Evolutionary conservation across 1,284 basidiomycete species (phyloP).

Genomic region (Cryptococcus depauperatus): DNA sequence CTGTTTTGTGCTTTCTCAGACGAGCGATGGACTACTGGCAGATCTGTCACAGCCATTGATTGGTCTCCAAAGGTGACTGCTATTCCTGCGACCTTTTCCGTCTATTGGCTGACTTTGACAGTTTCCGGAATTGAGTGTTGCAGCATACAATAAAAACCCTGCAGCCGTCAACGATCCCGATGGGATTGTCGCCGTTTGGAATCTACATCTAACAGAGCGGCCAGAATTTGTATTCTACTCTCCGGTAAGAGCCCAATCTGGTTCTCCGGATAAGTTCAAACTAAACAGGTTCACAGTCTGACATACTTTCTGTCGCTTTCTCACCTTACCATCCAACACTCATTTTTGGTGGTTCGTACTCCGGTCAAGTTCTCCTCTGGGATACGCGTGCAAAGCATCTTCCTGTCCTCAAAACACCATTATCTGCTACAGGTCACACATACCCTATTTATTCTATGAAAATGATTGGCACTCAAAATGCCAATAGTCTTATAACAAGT

Average conservation of each 20-base stretch:
- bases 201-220: slow-evolving; percentile 83
- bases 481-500: slow-evolving; percentile 90
- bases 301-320: slow-evolving; percentile 91
- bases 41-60: slow-evolving; percentile 91
- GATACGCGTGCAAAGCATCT: slow-evolving; percentile 95
- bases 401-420: slow-evolving; percentile 90
- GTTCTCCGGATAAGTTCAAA: not conserved
- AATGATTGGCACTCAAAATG: slow-evolving; percentile 96
- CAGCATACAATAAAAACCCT: slow-evolving; percentile 93
- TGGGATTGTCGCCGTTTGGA: slow-evolving; percentile 96
- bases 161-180: slow-evolving; percentile 86
- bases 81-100: not conserved
- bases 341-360: slow-evolving; percentile 94
- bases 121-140: slow-evolving; percentile 92
- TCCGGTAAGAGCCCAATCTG: slow-evolving; percentile 53
- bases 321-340: slow-evolving; percentile 97
- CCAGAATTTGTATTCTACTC: slow-evolving; percentile 98
- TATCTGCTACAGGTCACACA: slow-evolving; percentile 90
- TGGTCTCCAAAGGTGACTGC: slow-evolving; percentile 83
- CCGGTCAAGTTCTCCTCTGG: slow-evolving; percentile 96
- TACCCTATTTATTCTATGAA: slow-evolving; percentile 97
- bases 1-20: slow-evolving; percentile 81
- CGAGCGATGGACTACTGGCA: slow-evolving; percentile 76
- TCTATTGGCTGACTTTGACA: slow-evolving; percentile 35
- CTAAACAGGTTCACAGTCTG: slow-evolving; percentile 56